Evolutionary conservation across 495 filamentous ascomycete genomes (phyloP), one percentile per base, ranked within the genome.

Genomic region (Wilcoxina mikolae): DNA sequence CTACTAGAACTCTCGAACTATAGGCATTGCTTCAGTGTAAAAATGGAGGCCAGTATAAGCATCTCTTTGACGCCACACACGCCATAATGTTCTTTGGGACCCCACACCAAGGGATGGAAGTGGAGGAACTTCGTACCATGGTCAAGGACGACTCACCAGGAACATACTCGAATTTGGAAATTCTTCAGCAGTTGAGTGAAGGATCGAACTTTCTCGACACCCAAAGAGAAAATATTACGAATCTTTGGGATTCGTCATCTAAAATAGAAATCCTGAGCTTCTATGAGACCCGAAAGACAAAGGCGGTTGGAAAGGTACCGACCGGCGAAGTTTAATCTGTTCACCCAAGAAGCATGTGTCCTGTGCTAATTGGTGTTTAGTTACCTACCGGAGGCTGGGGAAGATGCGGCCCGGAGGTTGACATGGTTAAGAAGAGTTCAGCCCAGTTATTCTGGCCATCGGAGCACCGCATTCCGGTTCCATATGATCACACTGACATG

Each of bases 51-150:
- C 43, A 56, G 12, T 35, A 46, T 24, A 23, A 33, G 12, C 54
- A 49, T 18, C 45, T 56, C 4, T 35, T 56, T 22, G 44, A 48
- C 1, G 27, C 54, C 2, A 56, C 54, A 3, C 54, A 41, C 12
- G 45, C 43, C 2, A 35, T 56, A 2, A 24, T 49, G 15, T 51
- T 56, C 23, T 56, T 56, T 41, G 54, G 43, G 20, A 56, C 54
- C 2, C 54, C 54, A 41, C 54, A 56, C 22, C 29, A 50, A 24
- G 54, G 54, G 11, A 45, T 56, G 5, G 44, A 56, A 26, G 54
- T 56, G 20, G 29, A 31, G 20, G 25, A 50, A 27, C 17, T 56
- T 33, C 22, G 38, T 22, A 28, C 28, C 5, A 56, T 56, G 54
- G 25, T 56, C n/a, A 17, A 50, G 28, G 45, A 56, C 12, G 44